Conservation (phyloP, 768 basidiomycete genomes). For the Pleurotus sapidus region DNA sequence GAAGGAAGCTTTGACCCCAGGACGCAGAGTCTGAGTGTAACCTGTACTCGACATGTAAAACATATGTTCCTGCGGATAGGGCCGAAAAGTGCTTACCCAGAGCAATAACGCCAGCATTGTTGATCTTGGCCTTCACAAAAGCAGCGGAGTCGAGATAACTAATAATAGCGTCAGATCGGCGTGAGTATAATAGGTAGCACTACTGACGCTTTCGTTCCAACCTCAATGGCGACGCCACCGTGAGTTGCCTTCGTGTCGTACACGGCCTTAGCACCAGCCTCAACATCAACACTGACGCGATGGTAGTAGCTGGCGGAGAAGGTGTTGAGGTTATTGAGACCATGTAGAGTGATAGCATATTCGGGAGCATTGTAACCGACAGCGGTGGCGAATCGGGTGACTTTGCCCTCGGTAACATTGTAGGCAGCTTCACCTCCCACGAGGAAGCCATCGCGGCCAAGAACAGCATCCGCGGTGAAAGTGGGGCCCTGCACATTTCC, state of each 20-base stretch:
- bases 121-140: conserved; percentile 98
- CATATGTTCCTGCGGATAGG: background rate
- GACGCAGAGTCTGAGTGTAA: conserved; percentile 92
- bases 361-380: conserved; percentile 95
- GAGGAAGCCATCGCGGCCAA: conserved; percentile 97
- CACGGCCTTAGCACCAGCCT: conserved; percentile 94
- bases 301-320: conserved; percentile 99
- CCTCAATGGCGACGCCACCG: conserved; percentile 85
- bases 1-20: conserved; percentile 89
- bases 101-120: conserved; percentile 89
- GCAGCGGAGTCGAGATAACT: conserved; percentile 85
- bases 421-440: conserved; percentile 95
- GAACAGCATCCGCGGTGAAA: conserved; percentile 92
- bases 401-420: conserved; percentile 91
- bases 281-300: conserved; percentile 86
- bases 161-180: background rate
- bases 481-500: conserved; percentile 74
- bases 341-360: conserved; percentile 92
- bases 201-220: conserved; percentile 91
- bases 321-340: conserved; percentile 89
- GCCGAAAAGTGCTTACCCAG: conserved; percentile 50
- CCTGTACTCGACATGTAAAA: conserved; percentile 36
- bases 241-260: conserved; percentile 93
- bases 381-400: conserved; percentile 90
- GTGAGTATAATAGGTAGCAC: background rate